Conservation (phyloP, 495 filamentous ascomycete species). For the Neurospora pannonica region DNA sequence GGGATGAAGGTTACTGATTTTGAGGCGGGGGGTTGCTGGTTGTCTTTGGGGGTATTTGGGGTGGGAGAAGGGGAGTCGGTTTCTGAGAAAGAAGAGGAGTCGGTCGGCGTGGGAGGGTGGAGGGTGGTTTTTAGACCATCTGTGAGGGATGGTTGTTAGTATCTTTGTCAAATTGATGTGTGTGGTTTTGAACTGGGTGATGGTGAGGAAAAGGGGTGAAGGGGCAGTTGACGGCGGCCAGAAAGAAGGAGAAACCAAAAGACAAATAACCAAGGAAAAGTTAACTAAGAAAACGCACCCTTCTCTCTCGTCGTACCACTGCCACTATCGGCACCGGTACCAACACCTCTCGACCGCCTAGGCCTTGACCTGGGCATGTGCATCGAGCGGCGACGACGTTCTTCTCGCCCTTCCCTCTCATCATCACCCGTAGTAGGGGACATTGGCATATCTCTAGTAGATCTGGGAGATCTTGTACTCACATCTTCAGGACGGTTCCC, state of each 20-base stretch:
- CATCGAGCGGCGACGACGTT: not conserved
- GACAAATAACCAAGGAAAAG: not conserved
- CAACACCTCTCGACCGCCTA: not conserved
- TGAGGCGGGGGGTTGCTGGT: slow-evolving; percentile 6
- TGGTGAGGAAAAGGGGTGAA: not conserved
- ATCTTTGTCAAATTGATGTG: not conserved
- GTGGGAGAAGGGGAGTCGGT: not conserved
- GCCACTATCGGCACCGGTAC: not conserved
- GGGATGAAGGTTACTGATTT: slow-evolving; percentile 38
- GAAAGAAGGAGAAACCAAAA: not conserved
- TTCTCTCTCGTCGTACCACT: not conserved
- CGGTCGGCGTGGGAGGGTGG: not conserved
- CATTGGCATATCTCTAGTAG: slow-evolving; percentile 8
- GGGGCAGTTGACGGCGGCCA: not conserved
- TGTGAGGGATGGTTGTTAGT: slow-evolving; percentile 9
- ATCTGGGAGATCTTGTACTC: slow-evolving; percentile 26
- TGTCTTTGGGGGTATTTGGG: not conserved
- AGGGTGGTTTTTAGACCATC: slow-evolving; percentile 29
- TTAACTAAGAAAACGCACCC: not conserved
- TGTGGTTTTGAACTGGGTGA: not conserved
- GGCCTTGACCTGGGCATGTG: not conserved
- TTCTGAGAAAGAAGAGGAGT: not conserved
- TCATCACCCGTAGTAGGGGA: slow-evolving; percentile 5
- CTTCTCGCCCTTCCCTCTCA: slow-evolving; percentile 17
- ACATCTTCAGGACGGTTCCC: slow-evolving; percentile 25